phyloP scores from a whole-genome alignment of 2,329 filamentous ascomycete genomes.

The Fusarium camptoceras region DNA sequence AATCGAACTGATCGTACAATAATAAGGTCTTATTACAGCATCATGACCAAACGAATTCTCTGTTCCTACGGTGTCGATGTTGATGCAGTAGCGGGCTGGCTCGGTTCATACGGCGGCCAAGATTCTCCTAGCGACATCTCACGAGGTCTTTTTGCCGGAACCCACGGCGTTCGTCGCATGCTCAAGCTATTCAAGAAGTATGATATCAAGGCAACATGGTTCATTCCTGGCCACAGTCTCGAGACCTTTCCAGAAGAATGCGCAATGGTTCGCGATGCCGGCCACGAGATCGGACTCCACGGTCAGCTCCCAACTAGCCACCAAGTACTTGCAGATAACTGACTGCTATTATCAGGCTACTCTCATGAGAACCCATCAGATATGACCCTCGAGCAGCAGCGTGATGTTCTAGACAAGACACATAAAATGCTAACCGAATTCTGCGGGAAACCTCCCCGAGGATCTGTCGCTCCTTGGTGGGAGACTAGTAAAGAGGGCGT shows the following conservation, averaged over 20 bases:
- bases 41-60: slow-evolving; percentile 10
- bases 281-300: slow-evolving; percentile 68
- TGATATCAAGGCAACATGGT: slow-evolving; percentile 73
- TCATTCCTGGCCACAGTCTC: slow-evolving; percentile 62
- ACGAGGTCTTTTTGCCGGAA: slow-evolving; percentile 71
- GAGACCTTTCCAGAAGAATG: slow-evolving; percentile 62
- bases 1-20: fast-evolving
- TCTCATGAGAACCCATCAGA: slow-evolving; percentile 78
- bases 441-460: slow-evolving; percentile 74
- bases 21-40: fast-evolving
- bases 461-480: slow-evolving; percentile 81
- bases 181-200: slow-evolving; percentile 79
- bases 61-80: slow-evolving; percentile 74
- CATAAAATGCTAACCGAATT: slow-evolving; percentile 78
- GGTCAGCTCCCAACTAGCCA: slow-evolving; percentile 43
- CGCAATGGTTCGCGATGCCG: slow-evolving; percentile 58
- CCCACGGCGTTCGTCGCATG: slow-evolving; percentile 72
- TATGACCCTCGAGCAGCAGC: slow-evolving; percentile 81
- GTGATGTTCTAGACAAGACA: slow-evolving; percentile 79
- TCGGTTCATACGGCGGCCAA: slow-evolving; percentile 79
- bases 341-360: slow-evolving; percentile 58
- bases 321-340: fast-evolving
- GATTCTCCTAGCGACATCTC: slow-evolving; percentile 67
- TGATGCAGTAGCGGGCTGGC: slow-evolving; percentile 81
- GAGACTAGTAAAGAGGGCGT: slow-evolving; percentile 76